Conservation (phyloP, 108 stramenopile species). For the Fragilariopsis cylindrus region DNA sequence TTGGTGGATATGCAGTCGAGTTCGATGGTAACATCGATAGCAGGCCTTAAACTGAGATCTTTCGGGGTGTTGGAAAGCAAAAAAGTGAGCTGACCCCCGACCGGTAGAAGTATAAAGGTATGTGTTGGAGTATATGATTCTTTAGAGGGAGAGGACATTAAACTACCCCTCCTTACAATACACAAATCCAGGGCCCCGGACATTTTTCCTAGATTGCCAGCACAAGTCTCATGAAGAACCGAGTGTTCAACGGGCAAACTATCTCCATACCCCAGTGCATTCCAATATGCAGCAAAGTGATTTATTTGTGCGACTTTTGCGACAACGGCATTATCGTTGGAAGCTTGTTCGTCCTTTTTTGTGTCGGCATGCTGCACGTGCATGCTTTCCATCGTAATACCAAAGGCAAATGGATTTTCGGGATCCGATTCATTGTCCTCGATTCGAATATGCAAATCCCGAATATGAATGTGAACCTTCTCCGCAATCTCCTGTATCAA, state of each 20-base stretch:
- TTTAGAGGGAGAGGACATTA: conserved; percentile 32
- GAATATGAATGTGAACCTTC: conserved; percentile 63
- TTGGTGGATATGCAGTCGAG: conserved; percentile 37
- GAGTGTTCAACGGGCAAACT: conserved; percentile 38
- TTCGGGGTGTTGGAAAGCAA: conserved; percentile 37
- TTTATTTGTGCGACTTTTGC: conserved; percentile 62
- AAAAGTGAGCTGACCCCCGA: conserved; percentile 43
- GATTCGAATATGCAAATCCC: conserved; percentile 64
- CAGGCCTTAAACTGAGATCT: conserved; percentile 29
- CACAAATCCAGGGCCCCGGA: conserved; percentile 39
- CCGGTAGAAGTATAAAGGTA: conserved; percentile 51
- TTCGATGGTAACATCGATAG: conserved; percentile 23
- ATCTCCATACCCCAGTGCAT: conserved; percentile 43
- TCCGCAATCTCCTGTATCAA: conserved; percentile 55
- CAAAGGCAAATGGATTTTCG: conserved; percentile 48
- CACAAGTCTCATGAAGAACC: conserved; percentile 40
- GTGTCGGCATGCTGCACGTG: conserved; percentile 52
- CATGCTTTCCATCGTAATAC: conserved; percentile 67
- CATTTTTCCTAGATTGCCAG: conserved; percentile 13
- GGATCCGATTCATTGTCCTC: conserved; percentile 64
- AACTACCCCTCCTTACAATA: conserved; percentile 46
- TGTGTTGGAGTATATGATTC: conserved; percentile 37
- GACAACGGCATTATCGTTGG: conserved; percentile 22
- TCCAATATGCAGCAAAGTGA: conserved; percentile 66
- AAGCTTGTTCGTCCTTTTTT: conserved; percentile 1